Evolutionary conservation across 805 yeast genomes (phyloP), one percentile per base, ranked within the genome.

Genomic region (Kluyveromyces dobzhanskii): DNA sequence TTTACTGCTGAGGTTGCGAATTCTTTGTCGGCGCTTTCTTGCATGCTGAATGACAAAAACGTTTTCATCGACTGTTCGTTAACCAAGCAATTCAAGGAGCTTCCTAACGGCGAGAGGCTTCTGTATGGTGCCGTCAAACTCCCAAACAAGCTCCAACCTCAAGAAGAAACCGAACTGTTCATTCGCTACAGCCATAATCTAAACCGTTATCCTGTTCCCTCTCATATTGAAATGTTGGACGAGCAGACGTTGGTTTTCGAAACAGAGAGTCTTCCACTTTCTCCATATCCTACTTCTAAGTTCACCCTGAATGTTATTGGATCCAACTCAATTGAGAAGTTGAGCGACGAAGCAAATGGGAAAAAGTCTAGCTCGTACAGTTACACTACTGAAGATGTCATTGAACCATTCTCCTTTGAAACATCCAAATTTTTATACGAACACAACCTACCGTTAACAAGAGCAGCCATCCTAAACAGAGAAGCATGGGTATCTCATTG

Each of bases 401-500:
- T 56, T 39, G 61, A 56, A 19, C 72, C 88, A 2, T 72, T 65
- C 48, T 59, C 74, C 0, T 50, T 62, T 23, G 50, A 61, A 17
- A 71, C 76, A n/a, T 54, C 80, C 54, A 70, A 73, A 2, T 56
- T 87, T 26, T 61, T 75, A 27, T 88, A 73, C 63, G 75, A 72
- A 41, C 85, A 75, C 60, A 76, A 78, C 48, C 50, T 61, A 17
- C 94, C 97, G 11, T 53, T 86, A 40, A 63, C 78, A 14, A 71
- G 73, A 45, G 83, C 78, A 17, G 67, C 71, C 46, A 68, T 65
- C 42, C 68, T 86, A 44, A 67, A 74, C 42, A 75, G 97, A 56
- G 83, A 82, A 35, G 59, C 84, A 37, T 90, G 97, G 97, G 67
- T 88, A 37, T 90, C 96, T 2, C 95, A 87, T 46, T 72, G 86